Conservation (phyloP, 2,329 filamentous ascomycete species). For the Aspergillus chevalieri region DNA sequence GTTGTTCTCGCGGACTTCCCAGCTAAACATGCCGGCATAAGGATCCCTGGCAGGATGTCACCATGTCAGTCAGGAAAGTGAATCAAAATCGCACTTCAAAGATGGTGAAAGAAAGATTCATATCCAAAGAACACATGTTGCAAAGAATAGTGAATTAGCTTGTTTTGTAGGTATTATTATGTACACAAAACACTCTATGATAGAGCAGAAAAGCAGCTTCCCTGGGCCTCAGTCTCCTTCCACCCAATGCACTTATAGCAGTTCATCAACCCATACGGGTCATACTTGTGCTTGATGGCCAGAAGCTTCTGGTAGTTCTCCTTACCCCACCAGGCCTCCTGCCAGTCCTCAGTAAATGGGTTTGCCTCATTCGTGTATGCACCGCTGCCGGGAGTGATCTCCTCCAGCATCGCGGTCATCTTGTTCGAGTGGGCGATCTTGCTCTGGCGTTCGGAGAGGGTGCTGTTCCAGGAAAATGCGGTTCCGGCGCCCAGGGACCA, state of each 20-base stretch:
- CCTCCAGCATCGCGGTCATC: conserved; percentile 9
- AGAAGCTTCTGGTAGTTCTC: conserved; percentile 14
- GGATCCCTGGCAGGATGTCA: too few relatives aligned
- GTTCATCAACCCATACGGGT: conserved; percentile 10
- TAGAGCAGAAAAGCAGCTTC: conserved; percentile 8
- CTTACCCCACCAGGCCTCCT: conserved; percentile 15
- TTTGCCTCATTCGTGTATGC: conserved; percentile 16
- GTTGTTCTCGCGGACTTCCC: too few relatives aligned
- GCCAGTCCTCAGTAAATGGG: conserved; percentile 12
- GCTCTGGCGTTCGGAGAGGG: conserved; percentile 5
- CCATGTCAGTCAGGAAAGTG: too few relatives aligned
- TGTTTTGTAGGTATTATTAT: not conserved
- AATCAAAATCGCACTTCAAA: too few relatives aligned
- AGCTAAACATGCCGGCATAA: too few relatives aligned
- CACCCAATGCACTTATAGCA: conserved; percentile 16
- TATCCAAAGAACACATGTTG: too few relatives aligned
- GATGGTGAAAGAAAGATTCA: too few relatives aligned
- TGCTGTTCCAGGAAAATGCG: conserved; percentile 12
- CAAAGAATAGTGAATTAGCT: too few relatives aligned
- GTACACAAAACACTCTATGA: not conserved
- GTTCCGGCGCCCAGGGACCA: conserved; percentile 12
- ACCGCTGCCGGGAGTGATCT: conserved; percentile 11
- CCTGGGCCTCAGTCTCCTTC: conserved; percentile 7
- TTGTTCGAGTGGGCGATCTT: conserved; percentile 8
- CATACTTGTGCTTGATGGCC: conserved; percentile 15